A percentile compares a stretch with the other conserved stretches of the same genome.
These are phyloP conservation scores for Pseudohyphozyma bogoriensis DNA, from an alignment of 768 basidiomycete genomes.

Conservation along the genomic window DNA sequence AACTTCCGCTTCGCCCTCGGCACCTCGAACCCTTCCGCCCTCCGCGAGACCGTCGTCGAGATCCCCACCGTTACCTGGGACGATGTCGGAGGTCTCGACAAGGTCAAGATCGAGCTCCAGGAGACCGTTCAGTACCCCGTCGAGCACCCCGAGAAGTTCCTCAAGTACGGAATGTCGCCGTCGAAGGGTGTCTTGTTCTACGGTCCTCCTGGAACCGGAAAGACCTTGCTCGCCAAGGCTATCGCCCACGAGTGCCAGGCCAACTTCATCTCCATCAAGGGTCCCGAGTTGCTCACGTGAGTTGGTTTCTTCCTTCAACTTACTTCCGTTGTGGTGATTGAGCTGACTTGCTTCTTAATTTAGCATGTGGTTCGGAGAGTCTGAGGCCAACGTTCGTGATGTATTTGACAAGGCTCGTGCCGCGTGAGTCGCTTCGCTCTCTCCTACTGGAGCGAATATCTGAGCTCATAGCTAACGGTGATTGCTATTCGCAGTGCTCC, in stretches of 20 bases:
- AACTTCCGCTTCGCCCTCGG: slow-evolving; percentile 99
- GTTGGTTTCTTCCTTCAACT: background rate
- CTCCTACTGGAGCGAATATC: background rate
- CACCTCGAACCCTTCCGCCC: slow-evolving; percentile 91
- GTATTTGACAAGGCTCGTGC: slow-evolving; percentile 99
- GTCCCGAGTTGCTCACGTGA: slow-evolving; percentile 29
- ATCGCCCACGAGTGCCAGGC: slow-evolving; percentile 99
- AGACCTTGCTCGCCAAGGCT: slow-evolving; percentile 95
- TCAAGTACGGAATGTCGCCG: slow-evolving; percentile 99
- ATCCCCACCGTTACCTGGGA: slow-evolving; percentile 98
- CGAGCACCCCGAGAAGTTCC: slow-evolving; percentile 99
- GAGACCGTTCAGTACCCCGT: slow-evolving; percentile 99
- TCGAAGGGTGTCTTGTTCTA: slow-evolving; percentile 99
- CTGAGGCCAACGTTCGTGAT: slow-evolving; percentile 97
- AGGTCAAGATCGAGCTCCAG: slow-evolving; percentile 98
- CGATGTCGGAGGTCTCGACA: slow-evolving; percentile 98
- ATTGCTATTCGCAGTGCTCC: slow-evolving; percentile 48
- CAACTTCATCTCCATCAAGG: slow-evolving; percentile 99
- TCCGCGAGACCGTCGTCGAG: slow-evolving; percentile 98
- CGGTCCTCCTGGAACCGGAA: slow-evolving; percentile 99
- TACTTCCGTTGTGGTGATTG: background rate
- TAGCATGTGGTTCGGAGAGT: slow-evolving; percentile 99
- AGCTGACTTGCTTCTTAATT: slow-evolving; percentile 85
- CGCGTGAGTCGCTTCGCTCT: slow-evolving; percentile 42
- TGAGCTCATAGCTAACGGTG: background rate